phyloP scores from a whole-genome alignment of 768 basidiomycete species.

The Rhizopogon vulgaris region DNA sequence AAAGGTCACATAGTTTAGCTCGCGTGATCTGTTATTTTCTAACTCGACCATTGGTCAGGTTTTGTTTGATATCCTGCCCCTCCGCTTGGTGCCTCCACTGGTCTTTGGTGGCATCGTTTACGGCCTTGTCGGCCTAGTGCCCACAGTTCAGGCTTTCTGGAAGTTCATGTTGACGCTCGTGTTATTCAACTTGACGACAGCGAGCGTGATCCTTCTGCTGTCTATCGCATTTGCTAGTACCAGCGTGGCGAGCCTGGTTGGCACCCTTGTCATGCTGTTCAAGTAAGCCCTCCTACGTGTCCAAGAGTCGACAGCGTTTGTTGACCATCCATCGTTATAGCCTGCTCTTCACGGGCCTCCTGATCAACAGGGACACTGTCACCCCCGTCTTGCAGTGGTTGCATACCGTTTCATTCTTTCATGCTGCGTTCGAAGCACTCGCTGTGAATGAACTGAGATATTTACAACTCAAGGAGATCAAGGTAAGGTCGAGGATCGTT shows the following conservation, averaged over 20 bases:
- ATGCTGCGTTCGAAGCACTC: slow-evolving; percentile 95
- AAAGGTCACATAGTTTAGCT: slow-evolving; percentile 45
- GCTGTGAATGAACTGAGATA: slow-evolving; percentile 97
- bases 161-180: slow-evolving; percentile 96
- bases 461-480: slow-evolving; percentile 85
- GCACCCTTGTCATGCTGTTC: slow-evolving; percentile 95
- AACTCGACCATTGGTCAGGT: slow-evolving; percentile 40
- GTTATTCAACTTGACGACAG: slow-evolving; percentile 94
- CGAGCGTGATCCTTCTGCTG: slow-evolving; percentile 84
- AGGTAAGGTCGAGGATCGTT: slow-evolving; percentile 40
- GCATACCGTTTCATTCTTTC: slow-evolving; percentile 94
- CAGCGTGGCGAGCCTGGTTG: slow-evolving; percentile 88
- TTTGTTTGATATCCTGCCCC: slow-evolving; percentile 92
- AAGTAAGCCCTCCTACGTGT: slow-evolving; percentile 57
- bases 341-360: slow-evolving; percentile 88
- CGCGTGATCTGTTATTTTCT: neutral
- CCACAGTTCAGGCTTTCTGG: slow-evolving; percentile 88
- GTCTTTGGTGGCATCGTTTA: slow-evolving; percentile 96
- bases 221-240: slow-evolving; percentile 85
- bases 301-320: slow-evolving; percentile 7
- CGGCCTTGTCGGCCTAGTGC: slow-evolving; percentile 90
- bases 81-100: slow-evolving; percentile 91
- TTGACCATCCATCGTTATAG: slow-evolving; percentile 33
- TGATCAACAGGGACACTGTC: slow-evolving; percentile 91
- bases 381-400: slow-evolving; percentile 72